Base-by-base conservation (phyloP, 1,139 yeast genomes). In the Yamadazyma spencermartinsiae region DNA sequence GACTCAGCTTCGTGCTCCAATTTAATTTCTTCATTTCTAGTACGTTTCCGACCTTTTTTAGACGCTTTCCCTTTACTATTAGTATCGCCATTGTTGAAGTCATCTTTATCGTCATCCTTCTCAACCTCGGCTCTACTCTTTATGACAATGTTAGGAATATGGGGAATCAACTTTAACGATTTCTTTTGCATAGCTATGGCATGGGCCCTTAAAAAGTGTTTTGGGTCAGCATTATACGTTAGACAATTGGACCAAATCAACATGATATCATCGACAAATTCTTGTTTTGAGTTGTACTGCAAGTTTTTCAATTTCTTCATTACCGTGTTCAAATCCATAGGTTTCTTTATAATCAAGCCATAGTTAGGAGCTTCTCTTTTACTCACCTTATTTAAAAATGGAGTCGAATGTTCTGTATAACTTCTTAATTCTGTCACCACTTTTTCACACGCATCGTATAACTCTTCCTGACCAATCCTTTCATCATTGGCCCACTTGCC, bases 401-500 rank as follows among this genome's bases (percentile, higher is more conserved):
- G 96, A 0, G 98, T 89, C 0, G 98, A 90, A 61, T 92, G 98
- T 55, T 92, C 98, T 0, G 98, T 92, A 50, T 85, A 88, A 9
- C 94, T 88, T 54, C 98, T 74, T 31, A 94, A 68, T 53, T 94
- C 98, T 45, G 82, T 66, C 0, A 90, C 92, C 1, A 92, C 98
- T 55, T 88, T 90, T 54, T 94, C 98, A 52, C 97, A 92, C 0
- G 97, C 96, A 51, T 94, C 98, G 55, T 92, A 94, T 13, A 94
- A 72, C 58, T 94, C 99, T 58, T 94, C 99, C 60, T 94, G 99
- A 3, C 98, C 98, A 30, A 92, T 82, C 45, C 87, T 75, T 43
- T 90, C 96, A 56, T 92, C 97, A 44, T 87, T 87, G 18, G 84
- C 96, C 99, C 98, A 94, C 61, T 94, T 92, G 0, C 98, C 95